These are phyloP conservation scores for Aspergillus sp. DNA, from an alignment of 2,329 filamentous ascomycete species.

Conservation along the genomic window DNA sequence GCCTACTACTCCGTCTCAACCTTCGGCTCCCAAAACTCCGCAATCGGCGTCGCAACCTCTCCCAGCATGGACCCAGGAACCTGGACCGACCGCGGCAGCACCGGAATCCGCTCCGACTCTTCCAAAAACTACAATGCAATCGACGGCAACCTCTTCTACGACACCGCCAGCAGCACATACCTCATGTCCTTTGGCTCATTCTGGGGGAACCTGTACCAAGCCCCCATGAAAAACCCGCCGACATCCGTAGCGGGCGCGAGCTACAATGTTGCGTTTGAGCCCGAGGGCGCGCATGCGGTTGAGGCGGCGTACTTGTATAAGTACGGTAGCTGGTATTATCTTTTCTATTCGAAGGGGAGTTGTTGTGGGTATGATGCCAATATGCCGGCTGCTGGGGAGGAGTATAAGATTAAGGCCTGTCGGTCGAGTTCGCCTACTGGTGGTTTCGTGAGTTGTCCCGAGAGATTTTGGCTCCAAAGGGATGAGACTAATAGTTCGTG, in stretches of 20 bases:
- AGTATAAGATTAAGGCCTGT: constrained; percentile 71
- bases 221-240: constrained; percentile 50
- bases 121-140: constrained; percentile 63
- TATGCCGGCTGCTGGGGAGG: constrained; percentile 59
- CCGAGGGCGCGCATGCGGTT: constrained; percentile 55
- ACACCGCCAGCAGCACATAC: constrained; percentile 39
- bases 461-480: neutral
- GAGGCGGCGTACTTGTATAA: constrained; percentile 64
- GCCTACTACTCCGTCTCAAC: constrained; percentile 69
- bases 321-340: constrained; percentile 63
- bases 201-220: constrained; percentile 68
- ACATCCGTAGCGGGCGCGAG: constrained; percentile 36
- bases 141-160: constrained; percentile 59
- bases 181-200: constrained; percentile 70
- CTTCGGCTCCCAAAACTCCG: constrained; percentile 64
- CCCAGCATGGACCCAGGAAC: constrained; percentile 42
- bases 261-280: constrained; percentile 60
- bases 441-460: constrained; percentile 51
- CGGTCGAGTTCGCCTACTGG: constrained; percentile 58
- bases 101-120: constrained; percentile 42
- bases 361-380: constrained; percentile 64
- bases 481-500: neutral
- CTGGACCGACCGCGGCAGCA: constrained; percentile 41
- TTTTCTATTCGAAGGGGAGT: constrained; percentile 65
- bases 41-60: constrained; percentile 64